Evolutionary conservation across 2,329 filamentous ascomycete genomes (phyloP).

Genomic region (Hirsutella thompsonii): DNA sequence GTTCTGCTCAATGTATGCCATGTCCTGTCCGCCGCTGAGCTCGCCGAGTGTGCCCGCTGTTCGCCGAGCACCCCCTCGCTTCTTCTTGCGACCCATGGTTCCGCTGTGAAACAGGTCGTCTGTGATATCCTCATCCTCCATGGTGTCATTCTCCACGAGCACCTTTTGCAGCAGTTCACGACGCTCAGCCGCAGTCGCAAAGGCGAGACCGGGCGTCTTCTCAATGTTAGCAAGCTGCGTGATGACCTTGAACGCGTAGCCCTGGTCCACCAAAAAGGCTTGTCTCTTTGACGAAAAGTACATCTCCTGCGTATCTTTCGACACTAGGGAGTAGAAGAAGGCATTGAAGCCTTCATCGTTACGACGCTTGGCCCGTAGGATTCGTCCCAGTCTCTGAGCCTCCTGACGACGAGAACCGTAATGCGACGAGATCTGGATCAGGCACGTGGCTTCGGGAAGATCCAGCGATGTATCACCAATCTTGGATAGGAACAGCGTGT

Average conservation of each 20-base stretch:
- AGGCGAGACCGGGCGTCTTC: constrained; percentile 66
- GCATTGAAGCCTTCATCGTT: constrained; percentile 99
- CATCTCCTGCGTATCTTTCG: constrained; percentile 97
- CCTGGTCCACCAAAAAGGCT: constrained; percentile 93
- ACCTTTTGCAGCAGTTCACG: constrained; percentile 82
- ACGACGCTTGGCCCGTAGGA: constrained; percentile 84
- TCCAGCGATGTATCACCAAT: constrained; percentile 98
- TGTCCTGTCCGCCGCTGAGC: constrained; percentile 82
- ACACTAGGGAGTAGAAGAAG: constrained; percentile 96
- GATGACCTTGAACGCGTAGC: constrained; percentile 98
- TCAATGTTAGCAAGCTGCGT: constrained; percentile 90
- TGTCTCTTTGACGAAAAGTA: constrained; percentile 93
- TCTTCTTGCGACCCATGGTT: constrained; percentile 31
- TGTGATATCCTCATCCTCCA: constrained; percentile 55
- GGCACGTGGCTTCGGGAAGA: constrained; percentile 85
- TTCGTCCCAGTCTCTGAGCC: constrained; percentile 83
- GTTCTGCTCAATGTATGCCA: constrained; percentile 89
- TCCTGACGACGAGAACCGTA: constrained; percentile 96
- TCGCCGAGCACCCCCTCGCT: constrained; percentile 53
- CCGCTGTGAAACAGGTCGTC: constrained; percentile 28
- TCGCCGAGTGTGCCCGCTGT: constrained; percentile 79
- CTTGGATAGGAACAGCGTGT: constrained; percentile 91
- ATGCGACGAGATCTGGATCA: constrained; percentile 95
- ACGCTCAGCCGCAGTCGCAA: constrained; percentile 65
- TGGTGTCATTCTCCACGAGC: constrained; percentile 72